A percentile compares a stretch with the other conserved stretches of the same genome.
phyloP scores from a whole-genome alignment of 495 filamentous ascomycete genomes.

The Lepidopterella palustris region DNA sequence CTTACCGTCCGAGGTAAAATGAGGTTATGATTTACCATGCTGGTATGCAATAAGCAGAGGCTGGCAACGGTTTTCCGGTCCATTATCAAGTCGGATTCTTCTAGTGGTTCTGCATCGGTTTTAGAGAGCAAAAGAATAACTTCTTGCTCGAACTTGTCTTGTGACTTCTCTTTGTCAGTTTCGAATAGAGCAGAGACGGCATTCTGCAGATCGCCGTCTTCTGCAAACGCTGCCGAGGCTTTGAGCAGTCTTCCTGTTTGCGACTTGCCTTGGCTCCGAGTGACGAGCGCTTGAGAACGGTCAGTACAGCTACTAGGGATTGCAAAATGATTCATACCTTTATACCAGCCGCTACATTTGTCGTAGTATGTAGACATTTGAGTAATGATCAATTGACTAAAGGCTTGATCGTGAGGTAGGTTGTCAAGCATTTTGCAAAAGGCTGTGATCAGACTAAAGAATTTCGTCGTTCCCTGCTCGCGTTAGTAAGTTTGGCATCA shows the following conservation, averaged over 20 bases:
- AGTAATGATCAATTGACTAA: slow-evolving; percentile 80
- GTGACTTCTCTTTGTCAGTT: slow-evolving; percentile 28
- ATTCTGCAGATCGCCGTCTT: slow-evolving; percentile 60
- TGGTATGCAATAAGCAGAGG: slow-evolving; percentile 83
- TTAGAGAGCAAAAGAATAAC: neutral
- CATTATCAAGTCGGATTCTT: slow-evolving; percentile 74
- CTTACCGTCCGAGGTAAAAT: neutral
- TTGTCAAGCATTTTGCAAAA: slow-evolving; percentile 94
- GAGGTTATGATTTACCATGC: slow-evolving; percentile 57
- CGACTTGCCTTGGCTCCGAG: slow-evolving; percentile 46
- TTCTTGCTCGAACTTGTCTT: slow-evolving; percentile 29
- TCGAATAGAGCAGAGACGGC: slow-evolving; percentile 58
- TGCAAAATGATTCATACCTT: neutral
- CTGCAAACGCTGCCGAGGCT: slow-evolving; percentile 65
- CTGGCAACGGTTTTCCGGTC: slow-evolving; percentile 80
- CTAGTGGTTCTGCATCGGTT: slow-evolving; percentile 55
- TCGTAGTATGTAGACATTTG: slow-evolving; percentile 89
- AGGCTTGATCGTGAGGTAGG: slow-evolving; percentile 94
- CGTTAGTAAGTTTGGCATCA: too few species aligned
- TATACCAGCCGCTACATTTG: slow-evolving; percentile 77
- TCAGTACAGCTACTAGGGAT: neutral
- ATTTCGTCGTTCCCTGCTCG: slow-evolving; percentile 78
- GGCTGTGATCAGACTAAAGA: slow-evolving; percentile 76
- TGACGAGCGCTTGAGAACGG: slow-evolving; percentile 43
- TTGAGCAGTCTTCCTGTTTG: slow-evolving; percentile 49